A percentile compares a stretch with the other conserved stretches of the same genome.
Evolutionary conservation across 2,329 filamentous ascomycete species (phyloP).

Genomic region (Escovopsis sp.): DNA sequence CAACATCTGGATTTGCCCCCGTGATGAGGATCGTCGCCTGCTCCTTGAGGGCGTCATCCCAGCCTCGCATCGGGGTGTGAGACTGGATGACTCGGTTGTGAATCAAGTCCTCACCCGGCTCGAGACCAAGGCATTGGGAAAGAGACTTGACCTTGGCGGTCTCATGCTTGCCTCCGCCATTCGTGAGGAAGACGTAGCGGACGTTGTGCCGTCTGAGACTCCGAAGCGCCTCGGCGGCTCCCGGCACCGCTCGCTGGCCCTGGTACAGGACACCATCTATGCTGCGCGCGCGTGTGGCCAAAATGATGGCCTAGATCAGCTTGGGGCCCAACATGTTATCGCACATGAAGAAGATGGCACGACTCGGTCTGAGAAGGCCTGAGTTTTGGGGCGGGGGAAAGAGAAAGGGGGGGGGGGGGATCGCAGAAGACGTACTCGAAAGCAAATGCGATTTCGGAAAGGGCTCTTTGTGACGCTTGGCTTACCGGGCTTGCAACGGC

Average conservation of each 20-base stretch:
- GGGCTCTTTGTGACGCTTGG: conserved; percentile 10
- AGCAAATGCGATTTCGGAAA: conserved; percentile 22
- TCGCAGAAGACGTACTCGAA: conserved; percentile 18
- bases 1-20: conserved; percentile 52
- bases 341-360: too few relatives aligned
- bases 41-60: conserved; percentile 21
- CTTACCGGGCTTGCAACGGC: conserved; percentile 1
- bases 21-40: conserved; percentile 53
- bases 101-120: conserved; percentile 19
- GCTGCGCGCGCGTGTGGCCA: conserved; percentile 14
- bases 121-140: conserved; percentile 17
- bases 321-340: background rate
- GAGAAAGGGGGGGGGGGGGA: too few relatives aligned
- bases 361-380: too few relatives aligned
- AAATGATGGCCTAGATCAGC: background rate
- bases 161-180: conserved; percentile 82
- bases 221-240: conserved; percentile 57
- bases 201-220: conserved; percentile 62
- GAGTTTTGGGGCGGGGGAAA: too few relatives aligned
- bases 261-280: conserved; percentile 95
- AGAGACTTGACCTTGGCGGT: conserved; percentile 20
- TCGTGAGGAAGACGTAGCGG: conserved; percentile 89
- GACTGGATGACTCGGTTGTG: conserved; percentile 48
- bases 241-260: conserved; percentile 62
- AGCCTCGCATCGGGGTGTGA: conserved; percentile 72